These are phyloP conservation scores for Excoecaria cochinchinensis DNA, from an alignment of 345 rosid species.

Conservation along the genomic window DNA sequence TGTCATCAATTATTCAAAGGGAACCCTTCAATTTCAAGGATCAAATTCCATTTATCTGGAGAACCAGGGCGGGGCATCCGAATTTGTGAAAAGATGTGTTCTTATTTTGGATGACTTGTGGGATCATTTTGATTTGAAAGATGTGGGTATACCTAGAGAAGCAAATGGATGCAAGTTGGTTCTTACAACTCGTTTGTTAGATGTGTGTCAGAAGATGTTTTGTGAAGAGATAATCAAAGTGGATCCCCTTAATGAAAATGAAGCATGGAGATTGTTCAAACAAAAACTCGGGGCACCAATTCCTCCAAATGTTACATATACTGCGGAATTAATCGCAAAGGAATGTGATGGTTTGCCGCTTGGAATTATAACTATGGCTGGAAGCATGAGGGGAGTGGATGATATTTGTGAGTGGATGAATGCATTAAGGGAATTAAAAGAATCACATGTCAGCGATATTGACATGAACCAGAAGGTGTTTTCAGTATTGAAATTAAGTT, in stretches of 20 bases:
- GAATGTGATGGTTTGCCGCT: slow-evolving; percentile 34
- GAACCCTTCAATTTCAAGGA: too few species aligned
- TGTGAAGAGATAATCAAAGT: slow-evolving; percentile 1
- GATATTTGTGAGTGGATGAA: slow-evolving; percentile 26
- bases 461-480: slow-evolving; percentile 10
- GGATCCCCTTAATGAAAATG: slow-evolving; percentile 10
- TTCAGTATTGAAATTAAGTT: slow-evolving; percentile 14
- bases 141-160: slow-evolving; percentile 19
- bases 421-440: slow-evolving; percentile 16
- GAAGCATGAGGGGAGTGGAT: slow-evolving; percentile 19
- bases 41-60: too few species aligned
- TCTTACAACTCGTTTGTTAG: slow-evolving; percentile 14
- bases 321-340: slow-evolving; percentile 8
- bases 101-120: slow-evolving; percentile 21
- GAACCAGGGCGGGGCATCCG: too few species aligned
- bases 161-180: slow-evolving; percentile 10
- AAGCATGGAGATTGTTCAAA: neutral
- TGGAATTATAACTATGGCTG: slow-evolving; percentile 12
- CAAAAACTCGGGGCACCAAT: neutral
- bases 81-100: too few species aligned
- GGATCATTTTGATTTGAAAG: neutral
- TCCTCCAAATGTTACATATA: neutral
- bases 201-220: slow-evolving; percentile 1
- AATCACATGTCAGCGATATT: neutral
- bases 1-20: too few species aligned